Base-by-base conservation (phyloP, 2,329 filamentous ascomycete species). In the Diplodia scrobiculata region DNA sequence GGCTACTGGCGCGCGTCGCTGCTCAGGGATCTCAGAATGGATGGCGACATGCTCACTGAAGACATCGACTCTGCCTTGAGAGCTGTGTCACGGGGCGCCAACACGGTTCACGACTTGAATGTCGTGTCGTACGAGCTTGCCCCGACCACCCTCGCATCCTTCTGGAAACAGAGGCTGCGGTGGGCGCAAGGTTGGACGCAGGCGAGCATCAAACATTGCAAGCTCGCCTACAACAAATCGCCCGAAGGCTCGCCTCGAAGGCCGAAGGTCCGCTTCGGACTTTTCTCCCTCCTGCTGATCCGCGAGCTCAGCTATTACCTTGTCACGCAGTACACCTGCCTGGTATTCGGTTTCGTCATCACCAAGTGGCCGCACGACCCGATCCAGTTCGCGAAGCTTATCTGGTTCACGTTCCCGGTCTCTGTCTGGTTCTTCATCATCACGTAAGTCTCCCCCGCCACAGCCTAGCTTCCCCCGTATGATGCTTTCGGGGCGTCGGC, bases 101-200 rank as follows among this genome's bases (percentile, higher is more conserved):
- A 79, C 38, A 79, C 78, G 1, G 77, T 82, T 0, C 81, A 83
- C 65, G 81, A 83, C 63, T 75, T 82, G 66, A 83, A 83, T 54
- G 80, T 82, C 3, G 76, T 78, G 11, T 82, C 80, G 0, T 83
- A 80, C 68, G 81, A 83, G 69, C 76, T 83, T 51, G 81, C 81
- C 4, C 81, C 81, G 0, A 80, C 79, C 2, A 79, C 77, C 1
- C 76, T 79, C 64, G 65, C 69, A 14, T 78, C 79, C 1, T 81
- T 83, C 70, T 82, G 80, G 79, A 83, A 82, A 70, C 81, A 83
- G 68, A 77, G 81, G 10, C 75, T 83, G n/a, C 74, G 81, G 65
- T 83, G 81, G 81, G 78, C 81, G 3, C 81, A 83, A 69, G 81
- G 81, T 48, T 83, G 81, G 81, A 78, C 79, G 3, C 81, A 83